These are phyloP conservation scores for Fusarium tricinctum DNA, from an alignment of 2,329 filamentous ascomycete species.

Conservation along the genomic window DNA sequence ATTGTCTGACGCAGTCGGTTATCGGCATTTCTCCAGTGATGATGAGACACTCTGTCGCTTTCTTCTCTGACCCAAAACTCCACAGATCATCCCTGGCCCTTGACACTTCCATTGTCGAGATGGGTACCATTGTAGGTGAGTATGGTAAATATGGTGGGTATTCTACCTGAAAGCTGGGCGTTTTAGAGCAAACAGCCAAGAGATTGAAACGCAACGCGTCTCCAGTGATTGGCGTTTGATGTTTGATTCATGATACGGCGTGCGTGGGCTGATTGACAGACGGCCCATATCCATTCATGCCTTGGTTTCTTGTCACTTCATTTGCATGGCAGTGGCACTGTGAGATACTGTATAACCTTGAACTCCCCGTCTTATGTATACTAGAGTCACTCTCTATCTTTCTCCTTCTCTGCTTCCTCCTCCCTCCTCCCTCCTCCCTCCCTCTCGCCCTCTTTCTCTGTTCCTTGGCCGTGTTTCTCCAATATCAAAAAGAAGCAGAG, in stretches of 20 bases:
- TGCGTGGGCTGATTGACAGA: conserved; percentile 16
- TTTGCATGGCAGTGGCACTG: conserved; percentile 37
- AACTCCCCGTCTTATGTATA: conserved; percentile 14
- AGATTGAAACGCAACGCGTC: conserved; percentile 30
- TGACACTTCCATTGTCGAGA: conserved; percentile 13
- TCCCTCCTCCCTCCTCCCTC: conserved; percentile 1
- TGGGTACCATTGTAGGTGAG: conserved; percentile 17
- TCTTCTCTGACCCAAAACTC: conserved; percentile 19
- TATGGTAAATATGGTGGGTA: background rate
- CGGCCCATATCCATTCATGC: conserved; percentile 6
- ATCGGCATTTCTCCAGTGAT: conserved; percentile 16
- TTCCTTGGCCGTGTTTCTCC: conserved; percentile 16
- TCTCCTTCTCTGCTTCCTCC: conserved; percentile 5
- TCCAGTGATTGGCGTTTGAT: conserved; percentile 29
- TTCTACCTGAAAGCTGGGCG: conserved; percentile 15
- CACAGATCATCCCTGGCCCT: conserved; percentile 13
- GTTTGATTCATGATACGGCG: conserved; percentile 19
- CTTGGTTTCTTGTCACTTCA: conserved; percentile 13
- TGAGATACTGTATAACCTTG: conserved; percentile 37
- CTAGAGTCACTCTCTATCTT: background rate
- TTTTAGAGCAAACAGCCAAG: conserved; percentile 16
- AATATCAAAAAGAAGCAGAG: conserved; percentile 34
- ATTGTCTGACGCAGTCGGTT: conserved; percentile 6
- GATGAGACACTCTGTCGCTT: conserved; percentile 3
- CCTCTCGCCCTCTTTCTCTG: conserved; percentile 3